Evolutionary conservation across 2,329 filamentous ascomycete species (phyloP).

Genomic region (Fusarium dimerum): DNA sequence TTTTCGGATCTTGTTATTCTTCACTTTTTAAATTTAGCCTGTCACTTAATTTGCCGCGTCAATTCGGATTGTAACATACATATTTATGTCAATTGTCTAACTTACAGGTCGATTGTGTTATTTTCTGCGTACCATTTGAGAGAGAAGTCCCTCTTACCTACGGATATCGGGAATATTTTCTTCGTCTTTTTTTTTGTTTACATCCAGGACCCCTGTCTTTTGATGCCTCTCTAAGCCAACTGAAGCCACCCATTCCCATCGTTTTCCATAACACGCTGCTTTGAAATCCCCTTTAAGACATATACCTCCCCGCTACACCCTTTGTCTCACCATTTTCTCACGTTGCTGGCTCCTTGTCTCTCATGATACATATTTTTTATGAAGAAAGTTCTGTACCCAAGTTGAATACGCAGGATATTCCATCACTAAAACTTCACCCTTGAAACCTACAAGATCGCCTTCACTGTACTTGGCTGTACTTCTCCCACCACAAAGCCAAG

Average conservation of each 20-base stretch:
- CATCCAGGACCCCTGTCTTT: neutral
- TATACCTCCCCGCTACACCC: conserved; percentile 17
- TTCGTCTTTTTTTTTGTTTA: conserved; percentile 19
- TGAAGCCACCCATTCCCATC: conserved; percentile 3
- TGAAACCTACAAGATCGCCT: neutral
- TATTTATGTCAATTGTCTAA: no score
- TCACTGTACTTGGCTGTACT: neutral
- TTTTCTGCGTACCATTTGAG: no score
- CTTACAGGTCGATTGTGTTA: no score
- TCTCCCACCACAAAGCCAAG: neutral
- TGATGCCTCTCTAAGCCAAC: conserved; percentile 2
- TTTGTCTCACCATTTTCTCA: conserved; percentile 14
- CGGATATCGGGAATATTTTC: neutral
- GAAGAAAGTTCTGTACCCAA: no score
- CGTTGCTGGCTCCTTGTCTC: neutral
- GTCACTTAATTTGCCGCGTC: neutral
- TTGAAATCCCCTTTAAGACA: conserved; percentile 3
- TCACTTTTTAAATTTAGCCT: neutral
- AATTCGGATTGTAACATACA: no score
- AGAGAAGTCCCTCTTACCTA: no score
- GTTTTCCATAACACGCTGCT: conserved; percentile 2
- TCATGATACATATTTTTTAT: neutral
- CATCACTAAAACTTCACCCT: no score
- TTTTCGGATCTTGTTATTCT: neutral
- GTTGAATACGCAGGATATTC: no score